Evolutionary conservation across 2,329 filamentous ascomycete species (phyloP).

Genomic region (Epichloe sylvatica): DNA sequence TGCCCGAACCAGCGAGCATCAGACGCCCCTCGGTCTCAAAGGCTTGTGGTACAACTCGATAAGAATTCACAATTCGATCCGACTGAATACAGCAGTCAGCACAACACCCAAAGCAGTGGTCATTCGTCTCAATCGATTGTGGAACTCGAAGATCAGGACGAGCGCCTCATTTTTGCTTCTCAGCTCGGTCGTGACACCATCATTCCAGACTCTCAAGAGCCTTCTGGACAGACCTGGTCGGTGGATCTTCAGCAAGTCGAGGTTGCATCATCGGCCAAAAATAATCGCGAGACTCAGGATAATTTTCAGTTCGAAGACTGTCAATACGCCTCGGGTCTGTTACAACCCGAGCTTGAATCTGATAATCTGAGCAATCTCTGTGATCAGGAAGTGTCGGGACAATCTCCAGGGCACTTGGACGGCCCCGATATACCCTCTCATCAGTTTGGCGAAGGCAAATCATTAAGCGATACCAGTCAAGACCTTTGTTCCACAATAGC

Average conservation of each 20-base stretch:
- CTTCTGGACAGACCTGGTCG: conserved; percentile 13
- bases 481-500: neutral
- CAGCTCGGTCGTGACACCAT: conserved; percentile 24
- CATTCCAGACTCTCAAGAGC: conserved; percentile 32
- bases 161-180: conserved; percentile 16
- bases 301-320: neutral
- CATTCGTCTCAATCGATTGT: conserved; percentile 19
- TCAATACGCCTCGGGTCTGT: neutral
- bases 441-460: conserved; percentile 11
- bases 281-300: neutral
- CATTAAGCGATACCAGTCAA: neutral
- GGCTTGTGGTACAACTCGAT: conserved; percentile 17
- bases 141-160: conserved; percentile 23
- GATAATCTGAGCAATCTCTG: neutral
- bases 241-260: conserved; percentile 2
- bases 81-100: conserved; percentile 22
- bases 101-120: conserved; percentile 16
- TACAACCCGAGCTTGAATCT: neutral
- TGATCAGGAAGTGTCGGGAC: neutral
- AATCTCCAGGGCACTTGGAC: neutral
- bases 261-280: neutral
- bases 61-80: conserved; percentile 20
- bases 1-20: neutral
- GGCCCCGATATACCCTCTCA: conserved; percentile 11
- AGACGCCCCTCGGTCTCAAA: conserved; percentile 3